phyloP scores from a whole-genome alignment of 2,329 filamentous ascomycete species.

The Fusarium bulbicola region DNA sequence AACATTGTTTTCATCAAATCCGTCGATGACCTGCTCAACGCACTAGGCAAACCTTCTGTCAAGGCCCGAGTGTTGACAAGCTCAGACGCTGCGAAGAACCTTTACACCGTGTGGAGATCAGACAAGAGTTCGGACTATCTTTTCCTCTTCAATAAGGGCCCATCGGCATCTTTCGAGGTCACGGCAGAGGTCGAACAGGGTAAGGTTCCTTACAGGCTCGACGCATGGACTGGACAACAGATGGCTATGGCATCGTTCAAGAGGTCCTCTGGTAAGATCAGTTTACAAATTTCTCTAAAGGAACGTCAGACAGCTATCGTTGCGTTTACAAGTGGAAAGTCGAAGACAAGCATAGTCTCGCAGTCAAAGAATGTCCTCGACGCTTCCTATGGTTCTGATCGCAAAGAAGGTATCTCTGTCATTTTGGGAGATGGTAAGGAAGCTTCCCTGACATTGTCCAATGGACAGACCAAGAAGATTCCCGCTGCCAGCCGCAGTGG shows the following conservation, averaged over 20 bases:
- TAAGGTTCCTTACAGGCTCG: not conserved
- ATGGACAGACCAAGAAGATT: not conserved
- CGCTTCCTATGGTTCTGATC: not conserved
- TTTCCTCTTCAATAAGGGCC: not conserved
- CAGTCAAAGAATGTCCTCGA: not conserved
- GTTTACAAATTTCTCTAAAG: not conserved
- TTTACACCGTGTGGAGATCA: not conserved
- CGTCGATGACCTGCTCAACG: not conserved
- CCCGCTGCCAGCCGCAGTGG: rapidly evolving
- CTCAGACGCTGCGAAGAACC: not conserved
- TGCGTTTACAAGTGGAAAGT: not conserved
- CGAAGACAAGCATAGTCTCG: not conserved
- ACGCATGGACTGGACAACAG: not conserved
- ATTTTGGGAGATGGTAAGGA: not conserved
- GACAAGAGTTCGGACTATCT: not conserved
- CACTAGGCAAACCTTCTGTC: rapidly evolving
- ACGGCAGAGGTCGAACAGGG: not conserved
- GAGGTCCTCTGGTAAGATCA: rapidly evolving
- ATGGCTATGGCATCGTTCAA: not conserved
- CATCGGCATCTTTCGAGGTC: not conserved
- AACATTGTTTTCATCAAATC: not conserved
- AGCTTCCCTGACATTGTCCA: not conserved
- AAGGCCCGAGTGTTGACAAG: rapidly evolving
- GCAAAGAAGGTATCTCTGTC: not conserved
- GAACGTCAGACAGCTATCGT: rapidly evolving